Conservation (phyloP, 208 protist species). For the Crithidia acanthocephali region DNA sequence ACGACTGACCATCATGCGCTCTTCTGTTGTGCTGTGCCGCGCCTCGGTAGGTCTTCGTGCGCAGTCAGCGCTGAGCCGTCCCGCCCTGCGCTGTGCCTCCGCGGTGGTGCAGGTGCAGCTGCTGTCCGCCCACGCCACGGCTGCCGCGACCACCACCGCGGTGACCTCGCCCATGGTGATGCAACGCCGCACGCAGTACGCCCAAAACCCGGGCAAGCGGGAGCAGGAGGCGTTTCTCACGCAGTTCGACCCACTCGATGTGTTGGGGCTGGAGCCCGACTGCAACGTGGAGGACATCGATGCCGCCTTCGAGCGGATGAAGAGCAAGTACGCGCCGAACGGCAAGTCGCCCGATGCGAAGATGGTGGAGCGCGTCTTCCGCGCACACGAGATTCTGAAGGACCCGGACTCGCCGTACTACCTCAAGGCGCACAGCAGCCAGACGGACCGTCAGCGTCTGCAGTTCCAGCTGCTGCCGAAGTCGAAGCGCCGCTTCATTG, state of each 20-base stretch:
- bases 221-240: constrained; percentile 86
- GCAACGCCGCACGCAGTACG: constrained; percentile 76
- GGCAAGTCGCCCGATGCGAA: constrained; percentile 65
- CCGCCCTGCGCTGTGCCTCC: constrained; percentile 17
- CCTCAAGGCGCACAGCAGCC: constrained; percentile 70
- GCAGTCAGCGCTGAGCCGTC: constrained; percentile 1
- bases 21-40: constrained; percentile 2
- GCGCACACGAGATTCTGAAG: constrained; percentile 82
- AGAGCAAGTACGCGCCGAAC: constrained; percentile 70
- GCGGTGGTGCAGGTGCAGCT: constrained; percentile 14
- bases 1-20: constrained; percentile 10
- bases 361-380: constrained; percentile 81
- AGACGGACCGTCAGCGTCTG: constrained; percentile 75
- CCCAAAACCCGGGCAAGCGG: constrained; percentile 78
- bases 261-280: constrained; percentile 63
- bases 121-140: constrained; percentile 1
- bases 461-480: constrained; percentile 89
- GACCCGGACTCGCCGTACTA: constrained; percentile 87
- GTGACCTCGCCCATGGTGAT: constrained; percentile 4
- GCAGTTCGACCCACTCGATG: constrained; percentile 82
- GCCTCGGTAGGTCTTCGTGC: background rate
- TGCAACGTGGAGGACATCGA: constrained; percentile 86
- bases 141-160: background rate
- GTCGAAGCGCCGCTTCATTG: constrained; percentile 61
- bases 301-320: constrained; percentile 56